Evolutionary conservation across 768 basidiomycete genomes (phyloP).

Genomic region (Mycena haematopus): DNA sequence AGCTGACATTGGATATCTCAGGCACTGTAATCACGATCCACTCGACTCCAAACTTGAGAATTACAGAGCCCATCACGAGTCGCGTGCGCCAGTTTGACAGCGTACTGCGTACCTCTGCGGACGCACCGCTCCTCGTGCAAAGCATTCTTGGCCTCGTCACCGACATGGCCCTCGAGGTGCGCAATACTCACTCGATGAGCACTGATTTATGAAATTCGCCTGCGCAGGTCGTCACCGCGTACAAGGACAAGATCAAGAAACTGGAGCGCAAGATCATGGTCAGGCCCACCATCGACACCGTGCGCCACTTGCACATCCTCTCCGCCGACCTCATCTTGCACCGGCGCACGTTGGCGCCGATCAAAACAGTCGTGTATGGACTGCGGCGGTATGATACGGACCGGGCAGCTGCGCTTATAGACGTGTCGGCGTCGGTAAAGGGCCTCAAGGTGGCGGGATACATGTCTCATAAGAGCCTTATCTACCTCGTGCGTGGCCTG

Average conservation of each 20-base stretch:
- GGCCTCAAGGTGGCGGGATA: conserved; percentile 57
- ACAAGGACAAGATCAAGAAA: conserved; percentile 65
- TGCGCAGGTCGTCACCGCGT: conserved; percentile 62
- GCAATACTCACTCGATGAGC: neutral
- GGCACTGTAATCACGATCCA: conserved; percentile 71
- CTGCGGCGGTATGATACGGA: conserved; percentile 74
- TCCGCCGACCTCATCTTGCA: conserved; percentile 77
- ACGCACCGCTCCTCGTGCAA: conserved; percentile 73
- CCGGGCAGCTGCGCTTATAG: conserved; percentile 64
- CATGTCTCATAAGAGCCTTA: conserved; percentile 71
- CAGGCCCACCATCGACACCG: conserved; percentile 64
- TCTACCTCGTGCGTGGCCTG: conserved; percentile 58
- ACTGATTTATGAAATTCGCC: neutral
- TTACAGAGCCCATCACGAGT: conserved; percentile 61
- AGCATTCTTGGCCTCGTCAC: conserved; percentile 71
- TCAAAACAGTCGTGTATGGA: conserved; percentile 73
- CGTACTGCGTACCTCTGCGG: conserved; percentile 64
- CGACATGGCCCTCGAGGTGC: conserved; percentile 64
- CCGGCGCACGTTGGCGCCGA: conserved; percentile 75
- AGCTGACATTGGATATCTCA: conserved; percentile 31
- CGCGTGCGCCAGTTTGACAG: conserved; percentile 66
- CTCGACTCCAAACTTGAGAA: conserved; percentile 48
- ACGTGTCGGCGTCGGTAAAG: conserved; percentile 40
- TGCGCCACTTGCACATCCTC: conserved; percentile 72
- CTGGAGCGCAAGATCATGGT: conserved; percentile 68